Evolutionary conservation across 192 early-diverging fungal genomes (phyloP).

Genomic region (Chytriomyces sp.): DNA sequence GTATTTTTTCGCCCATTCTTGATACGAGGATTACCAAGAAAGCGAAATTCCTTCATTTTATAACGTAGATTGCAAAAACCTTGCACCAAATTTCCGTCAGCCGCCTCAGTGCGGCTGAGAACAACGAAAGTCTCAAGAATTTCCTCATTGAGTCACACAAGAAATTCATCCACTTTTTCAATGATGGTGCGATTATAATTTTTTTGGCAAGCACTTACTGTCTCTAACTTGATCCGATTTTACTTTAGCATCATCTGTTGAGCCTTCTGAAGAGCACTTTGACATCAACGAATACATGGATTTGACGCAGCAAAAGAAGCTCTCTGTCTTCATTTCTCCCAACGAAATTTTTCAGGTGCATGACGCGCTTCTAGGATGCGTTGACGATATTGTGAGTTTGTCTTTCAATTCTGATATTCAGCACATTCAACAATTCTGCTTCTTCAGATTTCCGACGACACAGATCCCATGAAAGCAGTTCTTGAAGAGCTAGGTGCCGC

Average conservation of each 20-base stretch:
- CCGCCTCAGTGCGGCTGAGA: constrained; percentile 61
- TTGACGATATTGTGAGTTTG: constrained; percentile 65
- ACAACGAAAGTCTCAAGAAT: constrained; percentile 74
- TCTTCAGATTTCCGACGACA: constrained; percentile 21
- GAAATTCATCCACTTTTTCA: constrained; percentile 84
- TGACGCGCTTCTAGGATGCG: constrained; percentile 72
- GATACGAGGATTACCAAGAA: constrained; percentile 8
- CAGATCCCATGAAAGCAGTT: constrained; percentile 51
- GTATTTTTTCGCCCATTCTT: constrained; percentile 10
- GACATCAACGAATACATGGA: constrained; percentile 87
- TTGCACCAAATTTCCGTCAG: constrained; percentile 94
- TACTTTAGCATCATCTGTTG: constrained; percentile 74
- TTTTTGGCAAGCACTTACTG: neutral
- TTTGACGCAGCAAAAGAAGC: constrained; percentile 70
- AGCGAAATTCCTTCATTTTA: constrained; percentile 32
- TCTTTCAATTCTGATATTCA: constrained; percentile 1
- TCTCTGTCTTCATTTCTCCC: constrained; percentile 86
- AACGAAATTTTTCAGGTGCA: constrained; percentile 92
- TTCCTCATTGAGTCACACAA: constrained; percentile 77
- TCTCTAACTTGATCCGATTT: neutral
- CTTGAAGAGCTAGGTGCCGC: constrained; percentile 49
- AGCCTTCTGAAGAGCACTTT: constrained; percentile 85
- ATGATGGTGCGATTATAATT: constrained; percentile 57
- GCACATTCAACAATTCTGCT: too few species aligned
- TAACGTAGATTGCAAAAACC: constrained; percentile 74